Evolutionary conservation across 1,139 yeast genomes (phyloP), one percentile per base, ranked within the genome.

Genomic region (Pichia sp.): DNA sequence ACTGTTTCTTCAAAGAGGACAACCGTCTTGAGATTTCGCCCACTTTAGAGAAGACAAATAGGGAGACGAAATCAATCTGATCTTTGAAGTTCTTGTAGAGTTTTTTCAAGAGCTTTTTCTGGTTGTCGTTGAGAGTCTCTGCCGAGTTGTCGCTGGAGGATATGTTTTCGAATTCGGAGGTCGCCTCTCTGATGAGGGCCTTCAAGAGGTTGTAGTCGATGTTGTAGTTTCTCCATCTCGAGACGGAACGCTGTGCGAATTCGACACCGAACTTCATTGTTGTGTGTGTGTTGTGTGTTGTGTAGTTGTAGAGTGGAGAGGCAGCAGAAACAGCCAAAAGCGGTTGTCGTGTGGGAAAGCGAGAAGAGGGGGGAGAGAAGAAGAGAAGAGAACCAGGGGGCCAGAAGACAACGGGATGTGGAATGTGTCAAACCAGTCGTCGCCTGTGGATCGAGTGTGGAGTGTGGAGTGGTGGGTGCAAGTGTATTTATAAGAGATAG

Each of bases 141-240:
- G 33, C n/a, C 8, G 54, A 45, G 9, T 35, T 17, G 14, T 45
- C 39, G 30, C 42, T 34, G 12, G 56, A 34, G 14, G 43, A 41
- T 6, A 46, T 48, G n/a, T 46, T 39, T 19, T 53, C 50, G 20
- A 40, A 37, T 12, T 41, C 62, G 0, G 71, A 67, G 3, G 84
- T 79, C 27, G 75, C 78, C 38, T 65, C 58, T 58, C 80, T 76
- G 50, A 86, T 85, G 40, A 77, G 72, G 4, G 68, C 66, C 65
- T 89, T 89, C 53, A 90, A 67, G 46, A 82, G 87, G 57, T 87
- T 84, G 65, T 91, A 91, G 62, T 88, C 91, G 38, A 91, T 73
- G 65, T 90, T 88, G 67, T 87, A 84, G 54, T 80, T 77, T 59
- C 78, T 78, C 97, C 97, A 91, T 68, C 88, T 94, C 2, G 94